These are phyloP conservation scores for Trichoderma sp. DNA, from an alignment of 2,329 filamentous ascomycete species.

Conservation along the genomic window DNA sequence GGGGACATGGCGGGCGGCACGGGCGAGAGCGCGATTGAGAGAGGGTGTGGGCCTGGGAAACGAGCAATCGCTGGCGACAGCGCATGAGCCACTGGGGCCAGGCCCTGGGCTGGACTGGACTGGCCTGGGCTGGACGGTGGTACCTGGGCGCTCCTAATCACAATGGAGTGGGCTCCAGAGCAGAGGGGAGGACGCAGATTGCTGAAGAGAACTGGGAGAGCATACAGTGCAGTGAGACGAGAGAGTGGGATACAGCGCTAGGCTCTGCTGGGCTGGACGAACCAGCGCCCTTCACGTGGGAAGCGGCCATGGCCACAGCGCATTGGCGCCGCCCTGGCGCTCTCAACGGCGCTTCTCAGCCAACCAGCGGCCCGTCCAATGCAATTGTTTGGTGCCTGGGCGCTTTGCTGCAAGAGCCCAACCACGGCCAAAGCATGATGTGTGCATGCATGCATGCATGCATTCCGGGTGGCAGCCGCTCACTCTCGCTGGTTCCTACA, in stretches of 20 bases:
- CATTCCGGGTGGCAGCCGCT: background rate
- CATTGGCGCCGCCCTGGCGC: background rate
- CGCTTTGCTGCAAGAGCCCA: constrained; percentile 20
- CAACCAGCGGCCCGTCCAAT: constrained; percentile 10
- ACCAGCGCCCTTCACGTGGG: background rate
- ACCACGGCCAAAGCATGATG: background rate
- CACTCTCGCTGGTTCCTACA: background rate
- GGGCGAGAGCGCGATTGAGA: constrained; percentile 7
- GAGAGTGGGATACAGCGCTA: background rate
- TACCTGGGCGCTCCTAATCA: background rate
- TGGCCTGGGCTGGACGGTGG: background rate
- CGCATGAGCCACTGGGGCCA: constrained; percentile 21
- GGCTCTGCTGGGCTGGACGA: background rate
- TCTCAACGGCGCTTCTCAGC: background rate
- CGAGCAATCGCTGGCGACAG: constrained; percentile 10
- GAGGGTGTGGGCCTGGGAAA: constrained; percentile 19
- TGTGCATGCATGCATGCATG: background rate
- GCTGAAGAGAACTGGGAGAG: background rate
- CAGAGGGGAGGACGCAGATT: background rate
- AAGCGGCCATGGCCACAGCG: background rate
- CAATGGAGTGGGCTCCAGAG: background rate
- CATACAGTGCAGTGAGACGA: background rate
- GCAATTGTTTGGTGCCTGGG: constrained; percentile 11
- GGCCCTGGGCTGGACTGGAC: constrained; percentile 13
- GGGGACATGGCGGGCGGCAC: constrained; percentile 16